These are phyloP conservation scores for Carallia pectinifolia DNA, from an alignment of 345 rosid genomes.

Conservation along the genomic window DNA sequence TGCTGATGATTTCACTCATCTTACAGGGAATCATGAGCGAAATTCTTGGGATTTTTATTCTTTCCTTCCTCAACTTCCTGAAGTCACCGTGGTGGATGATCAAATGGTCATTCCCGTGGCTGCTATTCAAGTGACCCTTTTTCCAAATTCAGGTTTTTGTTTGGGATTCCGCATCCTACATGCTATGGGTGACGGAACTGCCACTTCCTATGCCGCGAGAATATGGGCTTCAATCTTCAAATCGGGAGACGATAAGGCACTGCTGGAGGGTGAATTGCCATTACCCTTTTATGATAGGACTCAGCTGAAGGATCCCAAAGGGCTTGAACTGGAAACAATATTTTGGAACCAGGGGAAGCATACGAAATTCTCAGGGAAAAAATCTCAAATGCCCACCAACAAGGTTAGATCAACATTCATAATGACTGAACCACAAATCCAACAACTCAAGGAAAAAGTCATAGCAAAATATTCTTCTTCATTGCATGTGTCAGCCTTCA, in stretches of 20 bases:
- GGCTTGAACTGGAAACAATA: constrained; percentile 4
- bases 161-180: constrained; percentile 26
- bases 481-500: constrained; percentile 26
- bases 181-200: constrained; percentile 34
- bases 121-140: constrained; percentile 34
- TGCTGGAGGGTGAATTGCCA: not conserved
- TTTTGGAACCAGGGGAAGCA: not conserved
- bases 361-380: not conserved
- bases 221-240: constrained; percentile 35
- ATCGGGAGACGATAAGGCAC: constrained; percentile 5
- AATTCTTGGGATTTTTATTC: constrained; percentile 19
- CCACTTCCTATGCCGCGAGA: constrained; percentile 30
- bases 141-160: constrained; percentile 40
- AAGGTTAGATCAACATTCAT: constrained; percentile 36
- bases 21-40: constrained; percentile 24
- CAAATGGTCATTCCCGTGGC: constrained; percentile 14
- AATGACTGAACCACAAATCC: constrained; percentile 22
- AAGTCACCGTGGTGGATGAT: not conserved
- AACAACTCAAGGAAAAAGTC: constrained; percentile 26
- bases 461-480: constrained; percentile 7
- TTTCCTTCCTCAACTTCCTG: constrained; percentile 28
- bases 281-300: constrained; percentile 24
- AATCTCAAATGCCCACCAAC: not conserved
- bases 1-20: constrained; percentile 22
- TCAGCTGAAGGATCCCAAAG: constrained; percentile 33